Base-by-base conservation (phyloP, 257 asterid genomes). In the Penstemon davidsonii region DNA sequence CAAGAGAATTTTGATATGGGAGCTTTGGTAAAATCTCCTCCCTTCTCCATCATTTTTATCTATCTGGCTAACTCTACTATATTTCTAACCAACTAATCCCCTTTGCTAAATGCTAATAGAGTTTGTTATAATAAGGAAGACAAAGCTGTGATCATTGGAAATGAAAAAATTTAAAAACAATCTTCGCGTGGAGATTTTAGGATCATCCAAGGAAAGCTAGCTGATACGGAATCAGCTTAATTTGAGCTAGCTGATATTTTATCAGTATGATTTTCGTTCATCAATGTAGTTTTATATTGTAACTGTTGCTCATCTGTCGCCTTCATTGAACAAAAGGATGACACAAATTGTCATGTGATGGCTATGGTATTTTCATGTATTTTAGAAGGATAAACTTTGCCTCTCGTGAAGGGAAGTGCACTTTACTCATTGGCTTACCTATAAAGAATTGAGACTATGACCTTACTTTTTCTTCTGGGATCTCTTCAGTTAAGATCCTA, bases 321-420 rank as follows among this genome's bases (percentile, higher is more conserved):
- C 47, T 42, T 71, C 71, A 46, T 11, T 44, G 15, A 45, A 15
- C 40, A 7, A 61, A 36, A 8, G 64, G 67, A 47, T n/a, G 62
- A 70, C 64, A 12, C 59, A 64, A 64, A 43, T 18, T 58, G 55
- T 37, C 51, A 2, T 41, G 38, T 18, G 33, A 12, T 3, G 53
- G 46, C 12, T 25, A 37, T n/a, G 40, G n/a, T 51, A 6, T n/a
- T 41, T 65, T 36, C 71, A 59, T 52, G 62, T 58, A 42, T 33
- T 56, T 40, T 46, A 44, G 6, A 5, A 50, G 46, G 76, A 67
- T 38, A 40, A 40, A 46, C 46, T 46, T 73, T 73, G 76, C 76
- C 69, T 73, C 43, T 25, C 71, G 55, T 54, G 64, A 60, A 53
- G 68, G 69, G 68, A 71, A 74, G 49, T 52, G 60, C 69, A 42